Conservation (phyloP, 345 rosid genomes). For the Toxicodendron radicans region DNA sequence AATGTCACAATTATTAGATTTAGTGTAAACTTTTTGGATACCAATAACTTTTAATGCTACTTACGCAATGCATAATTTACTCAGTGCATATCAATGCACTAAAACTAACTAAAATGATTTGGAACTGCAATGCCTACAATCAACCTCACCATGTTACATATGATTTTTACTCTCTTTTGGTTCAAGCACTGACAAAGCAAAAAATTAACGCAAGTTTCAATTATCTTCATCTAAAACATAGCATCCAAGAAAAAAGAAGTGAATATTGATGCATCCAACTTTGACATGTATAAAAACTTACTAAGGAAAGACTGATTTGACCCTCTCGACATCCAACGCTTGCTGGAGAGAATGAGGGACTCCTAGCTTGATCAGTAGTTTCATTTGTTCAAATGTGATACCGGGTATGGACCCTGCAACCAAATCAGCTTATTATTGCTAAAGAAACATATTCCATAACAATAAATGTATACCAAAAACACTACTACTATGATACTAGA, state of each 20-base stretch:
- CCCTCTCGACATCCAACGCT: conserved; percentile 61
- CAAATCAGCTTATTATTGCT: conserved; percentile 4
- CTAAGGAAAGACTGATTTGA: conserved; percentile 88
- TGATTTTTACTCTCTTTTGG: background rate
- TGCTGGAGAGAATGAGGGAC: conserved; percentile 84
- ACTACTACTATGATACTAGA: background rate
- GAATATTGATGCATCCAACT: background rate
- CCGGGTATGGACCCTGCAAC: conserved; percentile 89
- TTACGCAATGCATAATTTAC: background rate
- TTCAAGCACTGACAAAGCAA: background rate
- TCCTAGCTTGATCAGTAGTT: conserved; percentile 80
- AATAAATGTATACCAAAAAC: background rate
- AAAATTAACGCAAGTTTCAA: background rate
- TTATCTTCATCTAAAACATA: background rate
- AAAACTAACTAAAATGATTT: background rate
- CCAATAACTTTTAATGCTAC: background rate
- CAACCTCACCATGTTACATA: background rate
- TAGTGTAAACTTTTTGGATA: no score
- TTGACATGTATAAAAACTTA: conserved; percentile 35
- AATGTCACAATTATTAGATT: background rate
- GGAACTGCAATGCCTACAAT: background rate
- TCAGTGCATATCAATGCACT: background rate
- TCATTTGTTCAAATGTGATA: conserved; percentile 81
- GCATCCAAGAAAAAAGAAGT: background rate
- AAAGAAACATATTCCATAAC: conserved; percentile 3